Percentiles rank a stretch among this genome's conserved stretches.
phyloP scores from a whole-genome alignment of 306 rosid species.

The Castanea crenata region DNA sequence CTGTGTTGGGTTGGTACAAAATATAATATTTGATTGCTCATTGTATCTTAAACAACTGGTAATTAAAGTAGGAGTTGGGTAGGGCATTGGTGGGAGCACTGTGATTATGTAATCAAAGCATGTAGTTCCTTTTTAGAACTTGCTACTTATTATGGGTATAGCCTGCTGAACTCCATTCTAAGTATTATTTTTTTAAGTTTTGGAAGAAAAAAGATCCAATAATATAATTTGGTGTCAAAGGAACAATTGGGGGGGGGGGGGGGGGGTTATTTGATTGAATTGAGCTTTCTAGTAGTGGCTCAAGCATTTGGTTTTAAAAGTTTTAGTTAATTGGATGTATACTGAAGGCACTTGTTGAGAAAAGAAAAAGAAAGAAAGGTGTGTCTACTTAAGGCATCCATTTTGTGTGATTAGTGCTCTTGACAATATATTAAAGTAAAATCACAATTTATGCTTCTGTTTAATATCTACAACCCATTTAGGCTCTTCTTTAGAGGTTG shows the following conservation, averaged over 20 bases:
- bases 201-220: no score
- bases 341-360: neutral
- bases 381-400: no score
- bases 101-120: neutral
- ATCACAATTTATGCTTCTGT: neutral
- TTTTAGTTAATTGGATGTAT: neutral
- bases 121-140: neutral
- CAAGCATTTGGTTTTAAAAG: neutral
- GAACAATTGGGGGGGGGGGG: no score
- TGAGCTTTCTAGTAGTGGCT: no score
- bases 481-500: neutral
- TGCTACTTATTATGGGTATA: neutral
- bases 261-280: no score
- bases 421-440: neutral
- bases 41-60: neutral
- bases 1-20: neutral
- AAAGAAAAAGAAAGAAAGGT: no score
- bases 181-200: no score
- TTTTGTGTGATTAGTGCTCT: no score
- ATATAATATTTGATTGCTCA: neutral
- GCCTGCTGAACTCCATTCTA: neutral
- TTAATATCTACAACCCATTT: neutral
- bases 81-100: neutral
- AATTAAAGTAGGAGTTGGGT: neutral
- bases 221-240: no score